Base-by-base conservation (phyloP, 257 asterid genomes). In the Nicotiana tabacum region DNA sequence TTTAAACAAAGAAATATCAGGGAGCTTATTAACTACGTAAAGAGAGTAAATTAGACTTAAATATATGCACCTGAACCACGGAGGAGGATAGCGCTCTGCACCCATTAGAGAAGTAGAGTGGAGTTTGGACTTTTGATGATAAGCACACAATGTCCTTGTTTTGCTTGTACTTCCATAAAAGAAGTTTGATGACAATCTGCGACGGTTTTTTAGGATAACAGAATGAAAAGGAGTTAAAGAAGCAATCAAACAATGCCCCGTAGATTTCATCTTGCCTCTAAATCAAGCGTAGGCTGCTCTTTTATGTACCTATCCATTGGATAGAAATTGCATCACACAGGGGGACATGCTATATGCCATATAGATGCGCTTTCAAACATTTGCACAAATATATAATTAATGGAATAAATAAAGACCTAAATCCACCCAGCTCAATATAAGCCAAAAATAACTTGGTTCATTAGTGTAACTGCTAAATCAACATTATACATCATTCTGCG, bases 41-140 rank as follows among this genome's bases (percentile, higher is more conserved):
- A 65, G 29, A 7, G 27, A 56, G 56, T 32, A 65, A 56, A 58
- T 81, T 62, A 79, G 56, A 80, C 65, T 13, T n/a, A 77, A 43
- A 67, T 85, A 78, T 27, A 66, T 82, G 39, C 85, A 96, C 99
- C 99, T 96, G 92, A 94, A 96, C 98, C 93, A 93, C 58, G 99
- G 92, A 76, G 97, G 97, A 80, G 86, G 92, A 67, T 93, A 93
- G 68, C 87, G 89, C 55, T 89, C 76, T 29, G 92, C 90, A 82
- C 91, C 97, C 99, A 94, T 96, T 86, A 61, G 76, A 86, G 87
- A 82, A 85, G 88, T 87, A 69, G 85, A 87, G 66, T 83, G 85
- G 77, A 81, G 81, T 62, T 82, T 91, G 85, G 87, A 81, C 89
- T 87, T 92, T 61, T 82, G 86, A 83, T 35, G 77, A 89, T 83